These are phyloP conservation scores for Rhynchosporium secalis DNA, from an alignment of 2,329 filamentous ascomycete species.

Conservation along the genomic window DNA sequence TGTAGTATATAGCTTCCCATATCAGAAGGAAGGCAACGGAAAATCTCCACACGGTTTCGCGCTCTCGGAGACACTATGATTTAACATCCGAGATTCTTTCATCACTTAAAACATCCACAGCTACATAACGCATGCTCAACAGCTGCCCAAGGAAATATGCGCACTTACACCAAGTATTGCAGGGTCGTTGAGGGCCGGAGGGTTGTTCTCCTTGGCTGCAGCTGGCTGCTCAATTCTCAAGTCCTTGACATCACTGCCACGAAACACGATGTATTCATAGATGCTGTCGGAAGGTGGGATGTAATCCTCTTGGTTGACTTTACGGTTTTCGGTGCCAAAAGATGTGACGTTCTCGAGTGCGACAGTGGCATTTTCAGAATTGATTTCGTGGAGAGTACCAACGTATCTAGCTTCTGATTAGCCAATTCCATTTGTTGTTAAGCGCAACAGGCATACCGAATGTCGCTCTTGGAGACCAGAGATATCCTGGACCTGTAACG, in stretches of 20 bases:
- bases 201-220: conserved; percentile 70
- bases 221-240: conserved; percentile 86
- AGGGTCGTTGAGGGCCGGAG: conserved; percentile 86
- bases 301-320: conserved; percentile 75
- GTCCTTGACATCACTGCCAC: conserved; percentile 97
- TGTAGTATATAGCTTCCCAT: conserved; percentile 27
- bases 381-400: conserved; percentile 95
- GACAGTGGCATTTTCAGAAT: conserved; percentile 94
- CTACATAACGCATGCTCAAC: conserved; percentile 1
- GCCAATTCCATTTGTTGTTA: conserved; percentile 6
- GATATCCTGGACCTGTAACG: conserved; percentile 80
- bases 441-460: conserved; percentile 65
- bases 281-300: conserved; percentile 81
- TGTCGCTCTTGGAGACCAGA: conserved; percentile 95
- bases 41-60: conserved; percentile 91
- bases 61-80: conserved; percentile 80
- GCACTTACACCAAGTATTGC: conserved; percentile 93
- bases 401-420: conserved; percentile 69
- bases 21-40: conserved; percentile 99
- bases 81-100: conserved; percentile 98
- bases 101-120: conserved; percentile 62
- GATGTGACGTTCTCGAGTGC: conserved; percentile 95
- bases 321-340: conserved; percentile 89
- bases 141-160: conserved; percentile 3
- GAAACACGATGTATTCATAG: conserved; percentile 98